phyloP scores from a whole-genome alignment of 2,329 filamentous ascomycete genomes.

The Diplodia intermedia region DNA sequence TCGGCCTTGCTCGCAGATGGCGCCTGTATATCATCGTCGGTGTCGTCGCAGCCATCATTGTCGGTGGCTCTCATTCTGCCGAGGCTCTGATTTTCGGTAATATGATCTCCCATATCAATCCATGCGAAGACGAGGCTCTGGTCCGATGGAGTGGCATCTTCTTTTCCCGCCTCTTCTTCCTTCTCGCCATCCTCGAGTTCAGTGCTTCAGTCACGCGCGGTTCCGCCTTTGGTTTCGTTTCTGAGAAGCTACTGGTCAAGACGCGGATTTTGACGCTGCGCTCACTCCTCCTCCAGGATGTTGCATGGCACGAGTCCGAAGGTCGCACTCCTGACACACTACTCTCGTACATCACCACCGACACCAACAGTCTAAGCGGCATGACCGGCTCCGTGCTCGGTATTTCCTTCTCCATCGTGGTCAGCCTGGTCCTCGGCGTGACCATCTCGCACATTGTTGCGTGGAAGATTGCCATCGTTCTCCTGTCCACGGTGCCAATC shows the following conservation, averaged over 20 bases:
- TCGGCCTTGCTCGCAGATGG: slow-evolving; percentile 13
- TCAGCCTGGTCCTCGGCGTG: slow-evolving; percentile 57
- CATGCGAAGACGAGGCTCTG: slow-evolving; percentile 7
- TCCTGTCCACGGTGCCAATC: slow-evolving; percentile 77
- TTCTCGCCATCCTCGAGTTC: slow-evolving; percentile 20
- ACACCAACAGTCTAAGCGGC: slow-evolving; percentile 10
- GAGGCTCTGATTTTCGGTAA: slow-evolving; percentile 27
- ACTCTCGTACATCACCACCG: slow-evolving; percentile 19
- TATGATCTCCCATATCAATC: slow-evolving; percentile 16
- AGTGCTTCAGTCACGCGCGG: slow-evolving; percentile 10
- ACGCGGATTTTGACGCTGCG: slow-evolving; percentile 21
- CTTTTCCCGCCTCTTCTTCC: slow-evolving; percentile 19
- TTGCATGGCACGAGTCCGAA: slow-evolving; percentile 25
- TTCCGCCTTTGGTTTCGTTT: slow-evolving; percentile 15
- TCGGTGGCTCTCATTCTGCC: slow-evolving; percentile 8
- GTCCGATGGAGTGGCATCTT: slow-evolving; percentile 16
- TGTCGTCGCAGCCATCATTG: slow-evolving; percentile 12
- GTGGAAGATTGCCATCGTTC: slow-evolving; percentile 88
- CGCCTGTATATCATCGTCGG: slow-evolving; percentile 9
- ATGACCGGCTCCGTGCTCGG: slow-evolving; percentile 50
- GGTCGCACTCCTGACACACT: slow-evolving; percentile 17
- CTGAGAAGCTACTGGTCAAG: slow-evolving; percentile 19
- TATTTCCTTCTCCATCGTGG: slow-evolving; percentile 64
- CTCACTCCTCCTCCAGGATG: slow-evolving; percentile 14
- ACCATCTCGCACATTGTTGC: slow-evolving; percentile 59